These are phyloP conservation scores for Zymoseptoria passerinii DNA, from an alignment of 2,329 filamentous ascomycete genomes.

Conservation along the genomic window DNA sequence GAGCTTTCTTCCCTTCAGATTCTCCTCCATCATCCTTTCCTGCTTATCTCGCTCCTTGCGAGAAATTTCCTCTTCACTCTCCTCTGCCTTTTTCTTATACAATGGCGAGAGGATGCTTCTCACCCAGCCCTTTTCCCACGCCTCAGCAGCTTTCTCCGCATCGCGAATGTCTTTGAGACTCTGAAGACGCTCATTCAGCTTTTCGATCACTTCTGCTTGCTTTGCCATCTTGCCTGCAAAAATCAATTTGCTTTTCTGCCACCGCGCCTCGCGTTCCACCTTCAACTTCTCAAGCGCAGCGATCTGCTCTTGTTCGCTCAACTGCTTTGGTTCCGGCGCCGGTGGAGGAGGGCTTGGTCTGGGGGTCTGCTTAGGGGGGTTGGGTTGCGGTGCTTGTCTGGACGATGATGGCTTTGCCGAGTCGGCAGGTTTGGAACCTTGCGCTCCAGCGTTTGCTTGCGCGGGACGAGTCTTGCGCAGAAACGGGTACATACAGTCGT, in stretches of 20 bases:
- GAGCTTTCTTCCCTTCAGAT: slow-evolving; percentile 29
- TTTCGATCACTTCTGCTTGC: slow-evolving; percentile 15
- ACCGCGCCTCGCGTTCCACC: slow-evolving; percentile 26
- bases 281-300: slow-evolving; percentile 24
- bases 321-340: slow-evolving; percentile 9
- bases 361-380: too few species aligned
- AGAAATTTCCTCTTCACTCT: slow-evolving; percentile 29
- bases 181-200: slow-evolving; percentile 25
- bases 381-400: not conserved
- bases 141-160: slow-evolving; percentile 25
- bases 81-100: slow-evolving; percentile 20
- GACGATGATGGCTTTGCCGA: slow-evolving; percentile 7
- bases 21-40: slow-evolving; percentile 27
- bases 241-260: slow-evolving; percentile 19
- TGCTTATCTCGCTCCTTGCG: slow-evolving; percentile 26
- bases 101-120: slow-evolving; percentile 26
- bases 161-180: slow-evolving; percentile 21
- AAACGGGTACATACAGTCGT: slow-evolving; percentile 29
- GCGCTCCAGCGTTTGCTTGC: too few species aligned
- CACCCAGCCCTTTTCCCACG: slow-evolving; percentile 28
- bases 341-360: not conserved
- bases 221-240: slow-evolving; percentile 17
- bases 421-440: slow-evolving; percentile 10
- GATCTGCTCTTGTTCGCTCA: slow-evolving; percentile 22
- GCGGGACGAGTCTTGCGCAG: too few species aligned